Conservation (phyloP, 306 rosid genomes). For the Glycine latifolia region DNA sequence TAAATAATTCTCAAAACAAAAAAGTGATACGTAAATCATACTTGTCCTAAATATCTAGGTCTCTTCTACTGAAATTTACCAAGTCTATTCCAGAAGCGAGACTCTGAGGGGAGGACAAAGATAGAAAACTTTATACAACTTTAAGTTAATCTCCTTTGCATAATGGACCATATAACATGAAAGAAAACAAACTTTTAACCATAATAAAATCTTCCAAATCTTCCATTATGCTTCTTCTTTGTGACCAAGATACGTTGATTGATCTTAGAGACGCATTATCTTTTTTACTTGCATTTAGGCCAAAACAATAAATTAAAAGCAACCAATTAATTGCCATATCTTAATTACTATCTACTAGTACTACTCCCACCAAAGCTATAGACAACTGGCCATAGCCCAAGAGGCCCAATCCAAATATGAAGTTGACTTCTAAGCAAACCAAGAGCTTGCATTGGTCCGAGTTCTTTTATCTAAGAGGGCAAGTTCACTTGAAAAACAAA, state of each 20-base stretch:
- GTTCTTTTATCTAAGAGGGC: conserved; percentile 12
- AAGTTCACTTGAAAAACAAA: conserved; percentile 35
- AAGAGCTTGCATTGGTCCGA: conserved; percentile 22
- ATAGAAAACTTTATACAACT: neutral
- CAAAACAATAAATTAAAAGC: neutral
- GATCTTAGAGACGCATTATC: neutral
- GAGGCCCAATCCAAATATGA: conserved; percentile 12
- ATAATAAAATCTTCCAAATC: neutral
- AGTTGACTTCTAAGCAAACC: conserved; percentile 41
- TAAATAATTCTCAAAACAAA: no score
- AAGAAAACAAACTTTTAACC: neutral
- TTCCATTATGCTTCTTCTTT: neutral
- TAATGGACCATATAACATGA: neutral
- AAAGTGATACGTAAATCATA: neutral
- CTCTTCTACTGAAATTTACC: neutral
- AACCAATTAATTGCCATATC: no score
- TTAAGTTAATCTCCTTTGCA: neutral
- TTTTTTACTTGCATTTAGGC: conserved; percentile 24
- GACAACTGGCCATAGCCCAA: neutral
- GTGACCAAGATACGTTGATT: no score
- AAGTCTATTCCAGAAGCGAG: neutral
- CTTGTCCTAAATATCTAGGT: neutral
- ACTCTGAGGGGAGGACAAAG: neutral
- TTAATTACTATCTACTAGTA: no score
- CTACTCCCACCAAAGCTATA: no score